These are phyloP conservation scores for Entonaema liquescens DNA, from an alignment of 495 filamentous ascomycete species.

Conservation along the genomic window DNA sequence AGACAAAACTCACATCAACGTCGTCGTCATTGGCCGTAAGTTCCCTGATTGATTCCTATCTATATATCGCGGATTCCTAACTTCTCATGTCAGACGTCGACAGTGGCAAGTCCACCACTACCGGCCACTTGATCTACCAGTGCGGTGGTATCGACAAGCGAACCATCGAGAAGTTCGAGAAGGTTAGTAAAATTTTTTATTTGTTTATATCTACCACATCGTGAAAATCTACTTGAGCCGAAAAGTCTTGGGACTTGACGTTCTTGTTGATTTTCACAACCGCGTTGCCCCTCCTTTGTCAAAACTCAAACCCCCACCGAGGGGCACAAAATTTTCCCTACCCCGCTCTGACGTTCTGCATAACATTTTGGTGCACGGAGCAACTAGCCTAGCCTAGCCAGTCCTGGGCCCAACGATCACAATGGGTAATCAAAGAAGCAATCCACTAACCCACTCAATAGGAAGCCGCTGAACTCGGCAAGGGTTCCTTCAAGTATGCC, in stretches of 20 bases:
- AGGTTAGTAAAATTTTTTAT: slow-evolving; percentile 66
- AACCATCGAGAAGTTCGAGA: slow-evolving; percentile 99
- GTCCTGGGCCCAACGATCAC: slow-evolving; percentile 11
- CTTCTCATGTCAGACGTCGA: slow-evolving; percentile 77
- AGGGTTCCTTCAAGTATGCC: slow-evolving; percentile 99
- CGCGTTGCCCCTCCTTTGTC: slow-evolving; percentile 42
- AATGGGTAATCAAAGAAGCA: background rate
- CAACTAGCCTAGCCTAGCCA: slow-evolving; percentile 26
- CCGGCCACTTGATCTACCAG: slow-evolving; percentile 99
- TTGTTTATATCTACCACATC: slow-evolving; percentile 13
- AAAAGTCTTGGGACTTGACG: background rate
- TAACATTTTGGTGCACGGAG: slow-evolving; percentile 46
- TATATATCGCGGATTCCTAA: slow-evolving; percentile 26
- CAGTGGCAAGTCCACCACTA: slow-evolving; percentile 98
- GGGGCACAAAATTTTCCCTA: slow-evolving; percentile 49
- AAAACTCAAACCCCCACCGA: slow-evolving; percentile 40
- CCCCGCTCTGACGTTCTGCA: slow-evolving; percentile 45
- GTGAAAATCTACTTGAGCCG: slow-evolving; percentile 15
- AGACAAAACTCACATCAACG: slow-evolving; percentile 86
- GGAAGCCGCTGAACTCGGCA: slow-evolving; percentile 99
- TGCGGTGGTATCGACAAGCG: slow-evolving; percentile 99
- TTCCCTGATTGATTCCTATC: slow-evolving; percentile 70
- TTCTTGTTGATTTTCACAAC: slow-evolving; percentile 35
- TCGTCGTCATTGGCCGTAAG: slow-evolving; percentile 98
- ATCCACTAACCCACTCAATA: slow-evolving; percentile 53